A percentile compares a stretch with the other conserved stretches of the same genome.
phyloP scores from a whole-genome alignment of 805 yeast genomes.

The Clavispora carvajalis region DNA sequence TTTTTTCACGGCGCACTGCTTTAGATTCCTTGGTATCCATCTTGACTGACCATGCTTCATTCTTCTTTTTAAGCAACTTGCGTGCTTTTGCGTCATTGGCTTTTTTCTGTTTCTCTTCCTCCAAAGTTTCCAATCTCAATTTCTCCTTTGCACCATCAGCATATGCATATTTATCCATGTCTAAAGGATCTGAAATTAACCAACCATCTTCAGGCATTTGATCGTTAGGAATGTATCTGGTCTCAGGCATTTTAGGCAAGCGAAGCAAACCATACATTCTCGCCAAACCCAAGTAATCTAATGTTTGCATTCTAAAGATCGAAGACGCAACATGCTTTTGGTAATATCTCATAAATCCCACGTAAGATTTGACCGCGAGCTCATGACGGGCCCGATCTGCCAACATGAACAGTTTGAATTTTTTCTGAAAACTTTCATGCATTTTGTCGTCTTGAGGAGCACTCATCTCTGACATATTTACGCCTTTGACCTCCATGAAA shows the following conservation, averaged over 20 bases:
- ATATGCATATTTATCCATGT: constrained; percentile 65
- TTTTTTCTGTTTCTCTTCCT: constrained; percentile 36
- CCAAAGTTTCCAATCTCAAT: constrained; percentile 53
- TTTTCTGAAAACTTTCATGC: constrained; percentile 23
- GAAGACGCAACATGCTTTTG: constrained; percentile 85
- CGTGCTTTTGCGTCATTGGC: constrained; percentile 37
- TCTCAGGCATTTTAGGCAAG: constrained; percentile 94
- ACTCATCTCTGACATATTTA: constrained; percentile 42
- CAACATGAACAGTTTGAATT: constrained; percentile 49
- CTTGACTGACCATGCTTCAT: constrained; percentile 79
- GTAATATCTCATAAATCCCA: constrained; percentile 78
- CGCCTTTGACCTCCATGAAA: constrained; percentile 67
- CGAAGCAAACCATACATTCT: constrained; percentile 74
- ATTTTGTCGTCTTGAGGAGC: constrained; percentile 17
- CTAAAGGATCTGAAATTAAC: constrained; percentile 51
- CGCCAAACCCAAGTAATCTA: constrained; percentile 72
- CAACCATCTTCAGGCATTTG: constrained; percentile 69
- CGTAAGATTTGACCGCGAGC: constrained; percentile 70
- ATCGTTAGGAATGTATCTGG: constrained; percentile 43
- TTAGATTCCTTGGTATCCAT: constrained; percentile 56
- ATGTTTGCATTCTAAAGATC: constrained; percentile 66
- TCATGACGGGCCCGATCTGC: constrained; percentile 81
- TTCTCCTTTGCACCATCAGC: constrained; percentile 60
- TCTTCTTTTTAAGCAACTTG: constrained; percentile 44
- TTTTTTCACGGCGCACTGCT: constrained; percentile 60